A percentile compares a stretch with the other conserved stretches of the same genome.
phyloP scores from a whole-genome alignment of 768 basidiomycete genomes.

The Leccinellum albellum region DNA sequence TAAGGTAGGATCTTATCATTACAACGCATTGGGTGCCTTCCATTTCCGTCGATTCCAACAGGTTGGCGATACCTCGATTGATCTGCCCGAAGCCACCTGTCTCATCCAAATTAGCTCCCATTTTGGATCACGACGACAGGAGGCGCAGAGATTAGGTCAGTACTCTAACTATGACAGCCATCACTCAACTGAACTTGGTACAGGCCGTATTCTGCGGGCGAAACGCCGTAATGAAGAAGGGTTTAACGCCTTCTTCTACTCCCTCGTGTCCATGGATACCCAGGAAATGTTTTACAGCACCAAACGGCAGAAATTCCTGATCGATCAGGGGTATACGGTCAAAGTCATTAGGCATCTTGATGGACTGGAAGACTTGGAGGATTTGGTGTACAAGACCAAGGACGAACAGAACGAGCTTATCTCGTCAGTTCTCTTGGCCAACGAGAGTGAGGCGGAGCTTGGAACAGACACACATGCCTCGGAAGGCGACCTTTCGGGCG shows the following conservation, averaged over 20 bases:
- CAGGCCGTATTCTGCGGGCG: constrained; percentile 93
- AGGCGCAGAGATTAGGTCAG: constrained; percentile 90
- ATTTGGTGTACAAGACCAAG: constrained; percentile 86
- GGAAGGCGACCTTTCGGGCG: constrained; percentile 84
- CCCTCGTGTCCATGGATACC: constrained; percentile 96
- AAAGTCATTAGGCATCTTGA: constrained; percentile 98
- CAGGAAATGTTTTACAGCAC: constrained; percentile 99
- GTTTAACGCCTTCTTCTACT: constrained; percentile 99
- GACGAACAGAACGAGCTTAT: constrained; percentile 96
- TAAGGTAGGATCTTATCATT: constrained; percentile 53
- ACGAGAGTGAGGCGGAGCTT: constrained; percentile 85
- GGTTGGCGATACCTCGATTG: constrained; percentile 98
- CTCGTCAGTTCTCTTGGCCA: constrained; percentile 86
- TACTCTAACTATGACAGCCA: constrained; percentile 14
- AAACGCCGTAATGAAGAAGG: constrained; percentile 98
- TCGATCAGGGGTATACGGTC: constrained; percentile 99
- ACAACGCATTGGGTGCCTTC: constrained; percentile 8
- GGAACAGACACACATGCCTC: constrained; percentile 75
- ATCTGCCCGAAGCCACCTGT: constrained; percentile 97
- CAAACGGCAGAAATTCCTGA: constrained; percentile 96
- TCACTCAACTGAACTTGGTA: constrained; percentile 7
- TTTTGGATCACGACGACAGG: constrained; percentile 96
- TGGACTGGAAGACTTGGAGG: constrained; percentile 78
- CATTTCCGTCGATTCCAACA: constrained; percentile 29
- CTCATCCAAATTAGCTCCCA: constrained; percentile 99